Base-by-base conservation (phyloP, 2,329 filamentous ascomycete species). In the Alternaria angustiovoidea region DNA sequence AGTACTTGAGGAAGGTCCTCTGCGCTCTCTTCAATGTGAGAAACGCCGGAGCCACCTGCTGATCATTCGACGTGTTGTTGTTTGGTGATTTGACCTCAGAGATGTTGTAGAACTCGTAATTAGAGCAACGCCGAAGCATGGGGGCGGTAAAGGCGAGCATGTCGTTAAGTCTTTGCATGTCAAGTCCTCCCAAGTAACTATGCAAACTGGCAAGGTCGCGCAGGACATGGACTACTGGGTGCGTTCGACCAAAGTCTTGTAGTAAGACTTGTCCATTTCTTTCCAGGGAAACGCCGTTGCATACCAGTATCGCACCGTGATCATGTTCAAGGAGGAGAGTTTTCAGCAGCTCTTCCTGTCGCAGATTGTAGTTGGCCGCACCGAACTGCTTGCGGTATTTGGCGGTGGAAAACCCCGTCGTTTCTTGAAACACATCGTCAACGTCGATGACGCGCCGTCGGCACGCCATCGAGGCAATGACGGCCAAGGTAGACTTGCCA, bases 81-180 rank as follows among this genome's bases (percentile, higher is more conserved):
- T 60, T 62, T 22, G 64, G 57, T 7, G 59, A 60, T 48, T 67
- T 66, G 30, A 70, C 81, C 70, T 92, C 89, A 2, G 89, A 89
- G 16, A 91, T 81, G 67, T 93, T 93, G 80, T 88, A 92, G 74
- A 92, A 94, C 71, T 93, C 91, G 63, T 90, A 86, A 66, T 91
- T 93, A 11, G 89, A 89, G 71, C 88, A 91, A 2, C 83, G 83
- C 49, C 89, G 83, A 66, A 91, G 88, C 16, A 90, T 84, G 2
- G 83, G 80, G 22, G 82, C 83, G 64, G 84, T 87, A 14, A 85
- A 83, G 18, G 84, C 82, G 26, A 91, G 77, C 7, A 92, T 81
- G 46, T 86, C 86, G 43, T 83, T 80, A 2, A 89, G 82, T 65
- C 86, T 87, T 38, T 82, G 79, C 28, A 84, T 78, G 51, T 88